Conservation (phyloP, 345 rosid genomes). For the Combretum micranthum region DNA sequence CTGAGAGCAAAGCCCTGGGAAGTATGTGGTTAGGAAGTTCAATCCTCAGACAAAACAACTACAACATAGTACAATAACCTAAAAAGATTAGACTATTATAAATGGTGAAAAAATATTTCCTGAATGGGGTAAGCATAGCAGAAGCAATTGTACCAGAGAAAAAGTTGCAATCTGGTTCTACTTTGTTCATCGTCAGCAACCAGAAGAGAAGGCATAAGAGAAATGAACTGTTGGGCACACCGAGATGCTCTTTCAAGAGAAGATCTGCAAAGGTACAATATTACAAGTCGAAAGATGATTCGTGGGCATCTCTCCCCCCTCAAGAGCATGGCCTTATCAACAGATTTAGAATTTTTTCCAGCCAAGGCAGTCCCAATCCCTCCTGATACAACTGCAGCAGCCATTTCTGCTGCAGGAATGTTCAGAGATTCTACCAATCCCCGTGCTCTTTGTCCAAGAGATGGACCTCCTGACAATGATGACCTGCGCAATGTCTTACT, state of each 20-base stretch:
- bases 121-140: neutral
- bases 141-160: slow-evolving; percentile 52
- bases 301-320: slow-evolving; percentile 93
- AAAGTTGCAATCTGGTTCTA: slow-evolving; percentile 82
- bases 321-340: slow-evolving; percentile 91
- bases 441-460: slow-evolving; percentile 94
- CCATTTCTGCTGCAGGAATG: slow-evolving; percentile 99
- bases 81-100: neutral
- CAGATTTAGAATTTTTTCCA: slow-evolving; percentile 66
- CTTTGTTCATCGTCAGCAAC: slow-evolving; percentile 84
- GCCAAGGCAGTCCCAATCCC: slow-evolving; percentile 87
- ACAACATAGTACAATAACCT: too few relatives aligned
- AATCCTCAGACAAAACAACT: slow-evolving; percentile 7
- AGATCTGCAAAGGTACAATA: slow-evolving; percentile 71
- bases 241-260: slow-evolving; percentile 81
- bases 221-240: slow-evolving; percentile 76
- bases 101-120: neutral
- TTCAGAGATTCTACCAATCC: slow-evolving; percentile 91
- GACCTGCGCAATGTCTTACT: slow-evolving; percentile 50
- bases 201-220: slow-evolving; percentile 73
- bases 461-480: slow-evolving; percentile 52
- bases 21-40: slow-evolving; percentile 11
- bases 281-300: slow-evolving; percentile 75
- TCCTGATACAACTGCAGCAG: slow-evolving; percentile 95
- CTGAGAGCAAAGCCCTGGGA: slow-evolving; percentile 67